Percentiles rank a stretch among this genome's conserved stretches.
These are phyloP conservation scores for Colletotrichum sp. DNA, from an alignment of 2,329 filamentous ascomycete genomes.

Conservation along the genomic window DNA sequence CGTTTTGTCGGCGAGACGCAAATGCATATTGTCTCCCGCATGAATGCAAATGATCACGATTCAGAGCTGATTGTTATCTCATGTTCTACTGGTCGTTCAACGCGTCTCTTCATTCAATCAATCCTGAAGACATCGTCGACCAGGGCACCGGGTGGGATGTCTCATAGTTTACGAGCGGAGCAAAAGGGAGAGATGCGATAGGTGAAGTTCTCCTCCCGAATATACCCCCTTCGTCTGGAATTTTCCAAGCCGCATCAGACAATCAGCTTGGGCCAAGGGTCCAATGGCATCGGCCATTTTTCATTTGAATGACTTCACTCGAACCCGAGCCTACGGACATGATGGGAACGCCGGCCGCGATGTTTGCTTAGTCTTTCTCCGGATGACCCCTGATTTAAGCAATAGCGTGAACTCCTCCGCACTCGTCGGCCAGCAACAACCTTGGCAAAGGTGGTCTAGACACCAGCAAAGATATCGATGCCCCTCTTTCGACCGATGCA, in stretches of 20 bases:
- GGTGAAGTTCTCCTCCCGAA: not conserved
- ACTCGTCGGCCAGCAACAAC: not conserved
- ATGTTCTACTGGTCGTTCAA: not conserved
- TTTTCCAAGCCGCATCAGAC: not conserved
- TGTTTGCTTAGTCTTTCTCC: not conserved
- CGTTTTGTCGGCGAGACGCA: not conserved
- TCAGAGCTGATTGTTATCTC: not conserved
- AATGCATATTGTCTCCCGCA: not conserved
- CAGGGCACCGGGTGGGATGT: not conserved
- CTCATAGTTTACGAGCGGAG: not conserved
- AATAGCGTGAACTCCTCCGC: not conserved
- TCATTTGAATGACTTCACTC: not conserved
- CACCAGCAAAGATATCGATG: not conserved
- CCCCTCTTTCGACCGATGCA: conserved; percentile 13
- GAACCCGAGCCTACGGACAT: not conserved
- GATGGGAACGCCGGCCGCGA: not conserved
- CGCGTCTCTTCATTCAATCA: not conserved
- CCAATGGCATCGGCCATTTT: not conserved
- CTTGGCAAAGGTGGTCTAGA: not conserved
- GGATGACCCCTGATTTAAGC: not conserved
- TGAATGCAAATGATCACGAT: not conserved
- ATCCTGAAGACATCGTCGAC: not conserved
- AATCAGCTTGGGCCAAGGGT: conserved; percentile 1
- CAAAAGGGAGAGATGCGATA: conserved; percentile 3
- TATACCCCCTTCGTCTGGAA: not conserved